Evolutionary conservation across 2,329 filamentous ascomycete genomes (phyloP).

Genomic region (Gnomoniopsis sp.): DNA sequence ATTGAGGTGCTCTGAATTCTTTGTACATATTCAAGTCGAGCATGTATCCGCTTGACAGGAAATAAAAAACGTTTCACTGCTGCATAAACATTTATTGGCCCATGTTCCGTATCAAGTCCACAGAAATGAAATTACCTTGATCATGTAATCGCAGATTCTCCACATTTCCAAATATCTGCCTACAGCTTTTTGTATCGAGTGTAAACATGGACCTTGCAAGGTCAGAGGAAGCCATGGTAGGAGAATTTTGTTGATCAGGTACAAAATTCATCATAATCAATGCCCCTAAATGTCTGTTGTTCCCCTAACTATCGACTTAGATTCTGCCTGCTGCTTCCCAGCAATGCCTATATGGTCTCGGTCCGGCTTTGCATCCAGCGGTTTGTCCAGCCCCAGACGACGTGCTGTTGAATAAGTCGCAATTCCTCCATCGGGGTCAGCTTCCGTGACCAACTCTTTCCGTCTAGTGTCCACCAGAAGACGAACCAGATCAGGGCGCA

Average conservation of each 20-base stretch:
- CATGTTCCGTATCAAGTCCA: too few species aligned
- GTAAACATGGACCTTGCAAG: too few species aligned
- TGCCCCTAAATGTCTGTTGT: background rate
- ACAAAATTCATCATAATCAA: too few species aligned
- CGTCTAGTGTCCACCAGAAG: conserved; percentile 45
- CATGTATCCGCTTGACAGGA: background rate
- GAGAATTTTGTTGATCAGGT: too few species aligned
- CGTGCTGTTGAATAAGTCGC: conserved; percentile 25
- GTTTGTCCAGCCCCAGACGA: conserved; percentile 14
- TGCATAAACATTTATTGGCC: too few species aligned
- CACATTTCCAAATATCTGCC: too few species aligned
- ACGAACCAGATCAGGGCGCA: conserved; percentile 48
- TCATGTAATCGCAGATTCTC: too few species aligned
- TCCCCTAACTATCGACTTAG: background rate
- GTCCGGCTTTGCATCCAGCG: conserved; percentile 11
- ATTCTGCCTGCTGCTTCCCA: background rate
- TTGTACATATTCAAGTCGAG: background rate
- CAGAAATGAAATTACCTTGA: too few species aligned
- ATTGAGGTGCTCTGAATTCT: background rate
- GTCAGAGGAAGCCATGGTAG: too few species aligned
- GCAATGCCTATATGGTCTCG: conserved; percentile 2
- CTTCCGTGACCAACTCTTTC: conserved; percentile 43
- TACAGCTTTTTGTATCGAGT: too few species aligned
- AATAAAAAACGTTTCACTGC: background rate
- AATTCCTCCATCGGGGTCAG: conserved; percentile 33